phyloP scores from a whole-genome alignment of 257 asterid genomes.

The Solanum chmielewskii region DNA sequence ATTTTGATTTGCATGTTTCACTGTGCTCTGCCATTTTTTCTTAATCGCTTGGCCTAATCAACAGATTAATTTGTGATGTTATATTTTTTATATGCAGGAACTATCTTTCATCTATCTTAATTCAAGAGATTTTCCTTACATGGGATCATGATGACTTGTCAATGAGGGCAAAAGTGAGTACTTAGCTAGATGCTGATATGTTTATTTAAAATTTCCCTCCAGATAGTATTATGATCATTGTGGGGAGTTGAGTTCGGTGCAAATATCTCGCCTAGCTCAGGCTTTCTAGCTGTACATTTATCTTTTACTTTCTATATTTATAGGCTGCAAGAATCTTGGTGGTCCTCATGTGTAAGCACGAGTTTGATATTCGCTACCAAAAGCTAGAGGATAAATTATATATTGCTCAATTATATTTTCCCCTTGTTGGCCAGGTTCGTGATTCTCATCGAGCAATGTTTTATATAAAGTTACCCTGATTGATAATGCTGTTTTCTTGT shows the following conservation, averaged over 20 bases:
- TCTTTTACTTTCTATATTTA: slow-evolving; percentile 12
- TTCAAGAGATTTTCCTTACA: slow-evolving; percentile 96
- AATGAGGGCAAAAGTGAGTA: slow-evolving; percentile 87
- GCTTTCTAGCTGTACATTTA: background rate
- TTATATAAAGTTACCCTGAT: background rate
- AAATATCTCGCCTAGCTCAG: background rate
- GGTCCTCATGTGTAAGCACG: slow-evolving; percentile 94
- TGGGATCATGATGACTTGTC: slow-evolving; percentile 98
- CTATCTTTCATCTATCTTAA: slow-evolving; percentile 84
- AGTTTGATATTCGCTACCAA: slow-evolving; percentile 92
- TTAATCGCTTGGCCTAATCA: background rate
- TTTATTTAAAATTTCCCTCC: background rate
- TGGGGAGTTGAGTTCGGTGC: background rate
- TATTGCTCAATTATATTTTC: slow-evolving; percentile 93
- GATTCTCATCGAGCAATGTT: background rate
- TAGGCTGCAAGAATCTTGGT: slow-evolving; percentile 94
- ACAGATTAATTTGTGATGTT: background rate
- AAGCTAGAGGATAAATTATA: slow-evolving; percentile 96
- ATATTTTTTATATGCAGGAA: slow-evolving; percentile 37
- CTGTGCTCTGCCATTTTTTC: background rate
- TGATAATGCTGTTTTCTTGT: background rate
- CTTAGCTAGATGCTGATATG: slow-evolving; percentile 1
- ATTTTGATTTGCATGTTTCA: background rate
- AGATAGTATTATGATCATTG: background rate
- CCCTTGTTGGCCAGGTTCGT: slow-evolving; percentile 90